Percentiles rank a stretch among this genome's conserved stretches.
These are phyloP conservation scores for Pyrrhoderma noxium DNA, from an alignment of 1,284 basidiomycete species.

Conservation along the genomic window DNA sequence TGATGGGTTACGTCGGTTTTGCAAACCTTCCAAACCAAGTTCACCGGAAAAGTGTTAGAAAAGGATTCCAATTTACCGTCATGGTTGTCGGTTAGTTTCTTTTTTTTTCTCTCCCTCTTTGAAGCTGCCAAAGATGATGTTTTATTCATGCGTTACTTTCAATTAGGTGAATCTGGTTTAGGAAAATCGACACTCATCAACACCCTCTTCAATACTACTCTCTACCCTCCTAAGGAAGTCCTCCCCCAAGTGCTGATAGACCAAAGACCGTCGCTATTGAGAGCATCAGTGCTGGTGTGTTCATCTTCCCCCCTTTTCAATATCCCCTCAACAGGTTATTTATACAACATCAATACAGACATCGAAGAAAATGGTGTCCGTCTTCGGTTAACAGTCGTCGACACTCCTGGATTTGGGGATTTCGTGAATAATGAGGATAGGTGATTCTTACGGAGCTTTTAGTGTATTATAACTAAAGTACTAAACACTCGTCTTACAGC, in stretches of 20 bases:
- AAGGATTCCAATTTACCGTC: conserved; percentile 93
- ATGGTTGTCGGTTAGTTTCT: conserved; percentile 89
- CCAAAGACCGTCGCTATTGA: conserved; percentile 93
- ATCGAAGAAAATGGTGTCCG: conserved; percentile 97
- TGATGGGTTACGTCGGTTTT: conserved; percentile 85
- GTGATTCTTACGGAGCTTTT: conserved; percentile 34
- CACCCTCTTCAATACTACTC: conserved; percentile 92
- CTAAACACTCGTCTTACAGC: conserved; percentile 35
- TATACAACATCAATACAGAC: conserved; percentile 67
- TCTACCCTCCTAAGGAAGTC: conserved; percentile 84
- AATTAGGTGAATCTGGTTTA: conserved; percentile 87
- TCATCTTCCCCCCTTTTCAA: conserved; percentile 14
- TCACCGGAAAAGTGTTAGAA: conserved; percentile 92
- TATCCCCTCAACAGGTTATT: conserved; percentile 22
- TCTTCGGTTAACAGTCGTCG: conserved; percentile 93
- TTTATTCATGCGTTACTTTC: conserved; percentile 16
- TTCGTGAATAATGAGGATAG: conserved; percentile 98
- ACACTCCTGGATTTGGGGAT: conserved; percentile 95
- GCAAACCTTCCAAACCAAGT: conserved; percentile 97
- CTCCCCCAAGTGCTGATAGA: conserved; percentile 76
- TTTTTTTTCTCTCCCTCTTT: conserved; percentile 24
- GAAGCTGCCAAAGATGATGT: conserved; percentile 13
- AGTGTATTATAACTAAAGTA: conserved; percentile 6
- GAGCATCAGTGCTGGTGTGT: conserved; percentile 89
- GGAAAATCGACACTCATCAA: conserved; percentile 98